phyloP scores from a whole-genome alignment of 495 filamentous ascomycete genomes.

The Penicillium waksmanii region DNA sequence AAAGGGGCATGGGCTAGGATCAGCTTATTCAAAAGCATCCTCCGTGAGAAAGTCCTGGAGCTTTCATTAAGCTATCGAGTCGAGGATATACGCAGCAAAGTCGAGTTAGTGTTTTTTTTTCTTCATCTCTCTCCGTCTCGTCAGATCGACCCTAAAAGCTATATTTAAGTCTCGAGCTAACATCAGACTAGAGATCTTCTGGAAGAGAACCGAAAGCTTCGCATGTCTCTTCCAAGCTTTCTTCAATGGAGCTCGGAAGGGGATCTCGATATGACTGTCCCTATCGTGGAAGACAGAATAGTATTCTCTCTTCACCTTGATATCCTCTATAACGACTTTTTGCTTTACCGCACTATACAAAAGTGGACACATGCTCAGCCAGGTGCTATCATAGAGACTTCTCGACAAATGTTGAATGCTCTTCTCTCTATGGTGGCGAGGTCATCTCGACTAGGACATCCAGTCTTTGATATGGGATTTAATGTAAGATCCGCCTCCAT shows the following conservation, averaged over 20 bases:
- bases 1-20: conserved; percentile 42
- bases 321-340: conserved; percentile 55
- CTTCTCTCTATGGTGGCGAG: conserved; percentile 35
- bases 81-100: conserved; percentile 24
- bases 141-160: too few species aligned
- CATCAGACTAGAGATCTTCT: conserved; percentile 14
- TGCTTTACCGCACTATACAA: conserved; percentile 54
- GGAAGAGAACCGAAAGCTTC: conserved; percentile 16
- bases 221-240: conserved; percentile 17
- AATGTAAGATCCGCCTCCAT: conserved; percentile 5
- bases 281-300: conserved; percentile 11
- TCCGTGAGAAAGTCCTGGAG: conserved; percentile 59
- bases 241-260: conserved; percentile 25
- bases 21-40: conserved; percentile 42
- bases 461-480: conserved; percentile 5
- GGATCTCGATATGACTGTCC: not conserved
- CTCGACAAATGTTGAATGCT: conserved; percentile 49
- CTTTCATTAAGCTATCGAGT: conserved; percentile 48
- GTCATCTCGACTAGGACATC: conserved; percentile 4
- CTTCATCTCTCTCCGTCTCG: too few species aligned
- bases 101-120: conserved; percentile 21
- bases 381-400: conserved; percentile 48
- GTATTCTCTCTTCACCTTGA: conserved; percentile 40
- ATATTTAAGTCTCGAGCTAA: not conserved
- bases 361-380: conserved; percentile 45